Conservation (phyloP, 768 basidiomycete genomes). For the Lactifluus hygrophoroides region DNA sequence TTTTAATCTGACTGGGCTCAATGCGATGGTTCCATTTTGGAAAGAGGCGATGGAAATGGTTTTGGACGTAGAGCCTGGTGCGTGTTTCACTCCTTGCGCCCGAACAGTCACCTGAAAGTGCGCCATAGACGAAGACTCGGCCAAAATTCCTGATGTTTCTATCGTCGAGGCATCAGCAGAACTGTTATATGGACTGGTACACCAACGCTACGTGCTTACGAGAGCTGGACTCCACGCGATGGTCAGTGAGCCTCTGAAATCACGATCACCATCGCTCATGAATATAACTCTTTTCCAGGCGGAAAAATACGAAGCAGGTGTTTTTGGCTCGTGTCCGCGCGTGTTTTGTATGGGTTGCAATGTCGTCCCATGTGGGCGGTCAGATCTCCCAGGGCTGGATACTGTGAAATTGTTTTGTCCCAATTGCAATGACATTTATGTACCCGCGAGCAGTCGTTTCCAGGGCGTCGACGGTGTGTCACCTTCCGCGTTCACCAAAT, state of each 20-base stretch:
- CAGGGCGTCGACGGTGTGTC: slow-evolving; percentile 87
- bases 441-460: slow-evolving; percentile 91
- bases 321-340: slow-evolving; percentile 92
- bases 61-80: slow-evolving; percentile 96
- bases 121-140: slow-evolving; percentile 73
- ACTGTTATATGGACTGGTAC: slow-evolving; percentile 93
- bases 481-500: background rate
- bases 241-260: slow-evolving; percentile 40
- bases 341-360: slow-evolving; percentile 86
- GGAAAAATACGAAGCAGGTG: slow-evolving; percentile 88
- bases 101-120: slow-evolving; percentile 19
- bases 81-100: slow-evolving; percentile 26
- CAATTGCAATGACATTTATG: slow-evolving; percentile 95
- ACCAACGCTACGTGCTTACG: slow-evolving; percentile 95
- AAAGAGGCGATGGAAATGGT: slow-evolving; percentile 99
- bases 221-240: slow-evolving; percentile 90
- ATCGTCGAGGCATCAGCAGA: slow-evolving; percentile 98
- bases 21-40: slow-evolving; percentile 97
- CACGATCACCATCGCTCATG: slow-evolving; percentile 16
- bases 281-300: slow-evolving; percentile 41
- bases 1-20: slow-evolving; percentile 96
- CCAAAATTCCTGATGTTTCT: slow-evolving; percentile 95
- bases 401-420: slow-evolving; percentile 98
- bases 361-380: slow-evolving; percentile 91
- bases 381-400: slow-evolving; percentile 92